Conservation (phyloP, 495 filamentous ascomycete genomes). For the Schizothecium vesticola region DNA sequence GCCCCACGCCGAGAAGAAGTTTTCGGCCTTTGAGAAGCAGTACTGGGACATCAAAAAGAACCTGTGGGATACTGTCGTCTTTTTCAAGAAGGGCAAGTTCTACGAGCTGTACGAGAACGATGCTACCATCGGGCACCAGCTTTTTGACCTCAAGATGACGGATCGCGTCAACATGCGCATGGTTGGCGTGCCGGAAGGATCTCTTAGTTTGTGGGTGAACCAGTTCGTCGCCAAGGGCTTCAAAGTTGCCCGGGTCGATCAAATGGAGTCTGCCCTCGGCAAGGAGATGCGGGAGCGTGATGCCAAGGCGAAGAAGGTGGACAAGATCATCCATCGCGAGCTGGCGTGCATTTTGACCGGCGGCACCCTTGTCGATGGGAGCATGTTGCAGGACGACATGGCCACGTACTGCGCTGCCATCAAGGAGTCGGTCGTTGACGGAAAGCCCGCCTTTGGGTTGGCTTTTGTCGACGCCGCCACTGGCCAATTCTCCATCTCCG, state of each 20-base stretch:
- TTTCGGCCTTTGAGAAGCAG: constrained; percentile 94
- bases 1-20: constrained; percentile 63
- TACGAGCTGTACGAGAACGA: constrained; percentile 99
- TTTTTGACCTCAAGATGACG: constrained; percentile 97
- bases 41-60: constrained; percentile 99
- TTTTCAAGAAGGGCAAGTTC: constrained; percentile 99
- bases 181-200: constrained; percentile 90
- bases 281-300: constrained; percentile 97
- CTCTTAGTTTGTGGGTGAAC: constrained; percentile 85
- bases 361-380: constrained; percentile 89
- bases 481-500: constrained; percentile 86
- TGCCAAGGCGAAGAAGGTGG: constrained; percentile 56
- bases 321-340: constrained; percentile 91
- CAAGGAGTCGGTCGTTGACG: constrained; percentile 76
- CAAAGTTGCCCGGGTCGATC: constrained; percentile 96
- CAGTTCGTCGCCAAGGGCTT: constrained; percentile 91
- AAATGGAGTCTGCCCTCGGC: constrained; percentile 87
- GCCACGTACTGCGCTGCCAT: constrained; percentile 95
- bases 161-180: constrained; percentile 99
- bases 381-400: constrained; percentile 98
- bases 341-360: constrained; percentile 84
- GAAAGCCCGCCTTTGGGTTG: constrained; percentile 79
- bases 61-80: constrained; percentile 94
- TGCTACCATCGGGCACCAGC: constrained; percentile 91
- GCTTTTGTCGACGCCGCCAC: constrained; percentile 95